A percentile compares a stretch with the other conserved stretches of the same genome.
Conservation (phyloP, 257 asterid genomes). For the Solanum neorickii region DNA sequence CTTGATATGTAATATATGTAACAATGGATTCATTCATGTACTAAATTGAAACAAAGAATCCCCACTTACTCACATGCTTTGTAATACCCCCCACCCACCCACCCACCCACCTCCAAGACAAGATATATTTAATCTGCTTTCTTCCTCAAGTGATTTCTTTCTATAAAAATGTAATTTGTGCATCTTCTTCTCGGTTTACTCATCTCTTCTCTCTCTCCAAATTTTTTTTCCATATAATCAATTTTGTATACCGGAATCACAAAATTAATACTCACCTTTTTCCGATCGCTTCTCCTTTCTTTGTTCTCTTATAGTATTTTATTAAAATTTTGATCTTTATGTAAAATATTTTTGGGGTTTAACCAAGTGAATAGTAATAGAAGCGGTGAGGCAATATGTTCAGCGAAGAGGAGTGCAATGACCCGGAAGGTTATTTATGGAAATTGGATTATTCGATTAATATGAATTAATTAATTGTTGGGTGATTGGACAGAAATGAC, state of each 20-base stretch:
- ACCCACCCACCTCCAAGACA: too few species aligned
- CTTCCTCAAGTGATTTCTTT: background rate
- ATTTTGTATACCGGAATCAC: background rate
- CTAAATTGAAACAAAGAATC: too few species aligned
- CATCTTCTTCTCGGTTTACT: background rate
- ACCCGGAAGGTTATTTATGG: too few species aligned
- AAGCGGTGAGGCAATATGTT: background rate
- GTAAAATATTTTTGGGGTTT: background rate
- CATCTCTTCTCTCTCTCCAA: background rate
- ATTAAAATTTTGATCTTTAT: background rate
- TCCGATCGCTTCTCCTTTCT: too few species aligned
- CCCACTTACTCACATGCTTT: too few species aligned
- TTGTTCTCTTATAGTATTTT: background rate
- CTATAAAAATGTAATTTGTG: background rate
- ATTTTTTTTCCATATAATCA: background rate
- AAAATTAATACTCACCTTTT: background rate
- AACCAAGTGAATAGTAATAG: background rate
- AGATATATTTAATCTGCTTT: too few species aligned
- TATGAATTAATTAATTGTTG: too few species aligned
- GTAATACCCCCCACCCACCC: too few species aligned
- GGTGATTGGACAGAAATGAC: too few species aligned
- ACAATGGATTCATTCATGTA: too few species aligned
- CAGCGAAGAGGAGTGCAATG: conserved; percentile 11
- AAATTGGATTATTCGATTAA: too few species aligned
- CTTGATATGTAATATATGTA: too few species aligned